Percentiles rank a stretch among this genome's conserved stretches.
phyloP scores from a whole-genome alignment of 305 asterid genomes.

The Fraxinus xanthoxyloides region DNA sequence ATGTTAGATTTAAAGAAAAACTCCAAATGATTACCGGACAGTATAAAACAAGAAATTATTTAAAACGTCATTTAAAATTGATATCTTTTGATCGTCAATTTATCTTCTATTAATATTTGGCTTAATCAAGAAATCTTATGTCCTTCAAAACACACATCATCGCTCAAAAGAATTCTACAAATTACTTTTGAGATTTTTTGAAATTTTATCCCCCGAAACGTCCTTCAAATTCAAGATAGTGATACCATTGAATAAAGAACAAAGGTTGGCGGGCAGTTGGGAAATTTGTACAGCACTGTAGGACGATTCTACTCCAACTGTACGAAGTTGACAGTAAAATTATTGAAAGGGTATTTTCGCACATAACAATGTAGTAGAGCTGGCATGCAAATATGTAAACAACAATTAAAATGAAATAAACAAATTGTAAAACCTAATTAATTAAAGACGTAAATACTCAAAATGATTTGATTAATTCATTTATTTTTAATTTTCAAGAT shows the following conservation, averaged over 20 bases:
- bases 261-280: constrained; percentile 4
- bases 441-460: background rate
- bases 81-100: background rate
- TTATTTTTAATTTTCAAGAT: background rate
- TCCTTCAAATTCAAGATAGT: background rate
- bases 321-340: background rate
- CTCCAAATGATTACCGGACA: background rate
- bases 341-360: background rate
- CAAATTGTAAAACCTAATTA: background rate
- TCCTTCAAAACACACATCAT: background rate
- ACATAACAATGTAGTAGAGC: constrained; percentile 1
- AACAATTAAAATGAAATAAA: background rate
- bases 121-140: background rate
- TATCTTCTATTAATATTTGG: background rate
- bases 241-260: constrained; percentile 37
- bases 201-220: background rate
- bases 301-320: background rate
- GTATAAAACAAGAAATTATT: background rate
- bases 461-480: background rate
- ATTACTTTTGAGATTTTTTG: background rate
- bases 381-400: background rate
- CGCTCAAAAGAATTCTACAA: background rate
- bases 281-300: constrained; percentile 13
- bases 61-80: background rate
- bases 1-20: background rate